Evolutionary conservation across 495 filamentous ascomycete genomes (phyloP), one percentile per base, ranked within the genome.

Genomic region (Xylaria castorea): DNA sequence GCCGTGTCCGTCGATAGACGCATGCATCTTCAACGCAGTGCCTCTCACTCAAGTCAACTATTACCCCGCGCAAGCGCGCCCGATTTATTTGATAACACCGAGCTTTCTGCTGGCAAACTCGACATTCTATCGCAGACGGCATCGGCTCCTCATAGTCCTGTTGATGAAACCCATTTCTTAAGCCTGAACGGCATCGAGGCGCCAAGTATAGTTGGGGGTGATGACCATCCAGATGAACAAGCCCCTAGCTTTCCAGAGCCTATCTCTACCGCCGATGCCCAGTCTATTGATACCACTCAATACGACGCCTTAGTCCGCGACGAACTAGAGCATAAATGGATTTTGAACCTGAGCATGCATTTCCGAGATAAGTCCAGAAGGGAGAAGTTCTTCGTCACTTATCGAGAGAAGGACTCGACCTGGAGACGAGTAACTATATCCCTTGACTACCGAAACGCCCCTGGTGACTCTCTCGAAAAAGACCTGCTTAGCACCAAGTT

Each of bases 361-460:
- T 98, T 98, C 79, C 91, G 95, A 64, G 96, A 99, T 81, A 91
- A 92, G 73, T 97, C 96, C 14, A 94, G 92, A 67, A 90, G 97
- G 50, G 96, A 98, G 81, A 98, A 99, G 81, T 98, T 99, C 85
- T 99, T 99, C 82, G 91, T 99, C 68, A 98, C 96, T 12, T 98
- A 93, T 80, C 93, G 94, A 62, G 91, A 96, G 78, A 77, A 83
- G 48, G 89, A 89, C 44, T 92, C 89, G 64, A 87, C 88, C 71
- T 97, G 96, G 92, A 89, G 93, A 68, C 87, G 96, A 63, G 91
- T 99, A 62, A 98, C 97, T 14, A 89, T 99, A 46, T 98, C 97
- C 9, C 91, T 95, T 73, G 97, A 98, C 80, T 99, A 99, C 77
- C 93, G 95, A 53, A 85, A 91, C 75, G 92, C 93, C 14, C 88